A percentile compares a stretch with the other conserved stretches of the same genome.
Evolutionary conservation across 305 asterid genomes (phyloP).

Genomic region (Fraxinus platypoda): DNA sequence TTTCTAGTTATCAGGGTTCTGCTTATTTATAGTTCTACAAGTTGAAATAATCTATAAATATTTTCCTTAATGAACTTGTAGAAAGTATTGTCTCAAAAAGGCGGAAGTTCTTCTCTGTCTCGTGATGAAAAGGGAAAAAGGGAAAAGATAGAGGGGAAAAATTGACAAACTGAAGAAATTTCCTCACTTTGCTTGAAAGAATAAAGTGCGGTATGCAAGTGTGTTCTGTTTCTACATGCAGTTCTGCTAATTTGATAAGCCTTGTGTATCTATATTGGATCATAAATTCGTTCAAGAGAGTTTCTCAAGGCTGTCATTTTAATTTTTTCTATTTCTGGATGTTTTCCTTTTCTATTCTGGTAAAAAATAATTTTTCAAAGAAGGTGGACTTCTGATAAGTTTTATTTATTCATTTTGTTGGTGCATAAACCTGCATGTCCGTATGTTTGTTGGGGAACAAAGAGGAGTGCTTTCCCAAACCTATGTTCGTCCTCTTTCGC

Average conservation of each 20-base stretch:
- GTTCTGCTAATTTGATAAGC: background rate
- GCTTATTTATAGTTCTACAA: background rate
- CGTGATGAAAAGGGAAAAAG: background rate
- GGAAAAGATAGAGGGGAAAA: background rate
- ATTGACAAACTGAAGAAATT: background rate
- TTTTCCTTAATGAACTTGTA: background rate
- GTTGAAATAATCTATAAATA: background rate
- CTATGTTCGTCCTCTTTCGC: background rate
- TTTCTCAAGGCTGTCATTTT: background rate
- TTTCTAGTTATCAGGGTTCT: background rate
- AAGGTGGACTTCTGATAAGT: background rate
- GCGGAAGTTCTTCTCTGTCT: background rate
- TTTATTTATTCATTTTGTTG: background rate
- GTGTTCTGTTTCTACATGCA: background rate
- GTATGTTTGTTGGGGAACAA: background rate
- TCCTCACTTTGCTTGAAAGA: background rate
- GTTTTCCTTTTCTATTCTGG: background rate
- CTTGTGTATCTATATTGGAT: background rate
- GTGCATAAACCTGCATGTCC: background rate
- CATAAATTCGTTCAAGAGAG: background rate
- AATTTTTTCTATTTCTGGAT: background rate
- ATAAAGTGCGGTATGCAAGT: background rate
- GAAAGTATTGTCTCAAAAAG: background rate
- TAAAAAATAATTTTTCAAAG: background rate
- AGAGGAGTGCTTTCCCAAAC: background rate